phyloP scores from a whole-genome alignment of 176 grass and related monocot genomes.

The Triticum aestivum region IWGSC_CS_RefSeq_v2.1 NC_057812.1:617325438-617325937 shows the following conservation, averaged over 20 bases:
- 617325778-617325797: slow-evolving; percentile 42
- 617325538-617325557: slow-evolving; percentile 83
- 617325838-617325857: slow-evolving; percentile 9
- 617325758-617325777: slow-evolving; percentile 12
- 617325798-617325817: slow-evolving; percentile 67
- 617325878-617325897: slow-evolving; percentile 29
- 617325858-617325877: slow-evolving; percentile 29
- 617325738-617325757: slow-evolving; percentile 10
- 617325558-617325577: background rate
- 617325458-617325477: background rate
- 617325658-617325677: slow-evolving; percentile 45
- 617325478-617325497: background rate
- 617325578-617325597: slow-evolving; percentile 30
- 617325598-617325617: slow-evolving; percentile 55
- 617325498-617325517: slow-evolving; percentile 15
- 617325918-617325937: slow-evolving; percentile 61
- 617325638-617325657: slow-evolving; percentile 24
- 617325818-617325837: slow-evolving; percentile 26
- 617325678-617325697: slow-evolving; percentile 66
- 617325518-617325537: slow-evolving; percentile 54
- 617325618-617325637: slow-evolving; percentile 48
- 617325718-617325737: slow-evolving; percentile 42
- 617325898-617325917: slow-evolving; percentile 23
- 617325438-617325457: background rate
- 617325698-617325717: slow-evolving; percentile 75